Percentiles rank a stretch among this genome's conserved stretches.
Evolutionary conservation across 108 stramenopile genomes (phyloP).

Genomic region (Schizochytrium sp.): DNA sequence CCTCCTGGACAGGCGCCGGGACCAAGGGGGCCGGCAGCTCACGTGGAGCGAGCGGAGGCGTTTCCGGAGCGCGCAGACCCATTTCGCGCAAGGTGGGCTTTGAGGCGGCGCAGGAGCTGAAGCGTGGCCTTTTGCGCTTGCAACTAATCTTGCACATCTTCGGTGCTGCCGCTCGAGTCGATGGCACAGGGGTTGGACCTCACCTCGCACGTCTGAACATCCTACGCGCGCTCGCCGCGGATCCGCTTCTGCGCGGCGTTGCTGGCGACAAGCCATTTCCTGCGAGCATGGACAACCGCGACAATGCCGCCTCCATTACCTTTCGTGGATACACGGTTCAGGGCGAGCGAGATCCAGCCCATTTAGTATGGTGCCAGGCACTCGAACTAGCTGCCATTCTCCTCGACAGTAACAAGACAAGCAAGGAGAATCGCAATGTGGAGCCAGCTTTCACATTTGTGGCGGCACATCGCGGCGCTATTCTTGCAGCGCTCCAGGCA

Average conservation of each 20-base stretch:
- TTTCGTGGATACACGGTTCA: constrained; percentile 8
- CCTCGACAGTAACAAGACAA: not conserved
- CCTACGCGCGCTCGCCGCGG: not conserved
- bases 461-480: not conserved
- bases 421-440: not conserved
- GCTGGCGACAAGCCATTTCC: not conserved
- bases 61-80: not conserved
- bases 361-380: not conserved
- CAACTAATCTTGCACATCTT: not conserved
- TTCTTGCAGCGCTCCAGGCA: not conserved
- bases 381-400: not conserved
- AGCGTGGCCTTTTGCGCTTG: not conserved
- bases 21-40: not conserved
- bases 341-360: not conserved
- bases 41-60: not conserved
- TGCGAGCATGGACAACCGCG: not conserved
- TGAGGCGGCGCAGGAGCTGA: not conserved
- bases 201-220: not conserved
- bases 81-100: not conserved
- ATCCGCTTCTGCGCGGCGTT: not conserved
- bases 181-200: not conserved
- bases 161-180: not conserved
- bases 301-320: not conserved
- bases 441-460: not conserved
- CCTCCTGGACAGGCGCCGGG: too few relatives aligned